Evolutionary conservation across 164 flowering plant genomes (phyloP), one percentile per base, ranked within the genome.

Genomic region (Stephania cephalantha): DNA sequence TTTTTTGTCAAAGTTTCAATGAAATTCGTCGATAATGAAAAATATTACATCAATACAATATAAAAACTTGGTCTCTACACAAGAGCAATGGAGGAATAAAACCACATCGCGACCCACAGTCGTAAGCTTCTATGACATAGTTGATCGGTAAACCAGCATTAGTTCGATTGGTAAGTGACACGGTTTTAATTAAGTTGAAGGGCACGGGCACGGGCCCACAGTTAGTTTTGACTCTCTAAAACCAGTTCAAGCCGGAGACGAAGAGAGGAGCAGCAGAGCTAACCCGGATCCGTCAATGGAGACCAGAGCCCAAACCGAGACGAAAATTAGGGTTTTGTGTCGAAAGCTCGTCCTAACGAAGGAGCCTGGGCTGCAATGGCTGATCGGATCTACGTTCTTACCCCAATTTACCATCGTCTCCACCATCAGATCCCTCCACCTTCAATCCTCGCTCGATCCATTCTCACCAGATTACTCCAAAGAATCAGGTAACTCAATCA

Each of bases 331-430:
- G 80, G 78, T 81, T 75, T 65, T 81, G 22, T 77, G 79, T 77
- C 79, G 80, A 7, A 83, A 77, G 42, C 70, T 70, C 10, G 50
- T 79, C 22, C 73, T 73, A 69, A 65, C 73, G 9, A 65, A 74
- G 64, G 83, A 83, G 20, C 80, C 78, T 9, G 88, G 85, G 9
- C 77, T 91, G 45, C 94, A 91, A 72, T 95, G 97, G 99, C 88
- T 95, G 22, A 88, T 93, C 81, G 96, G 96, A 63, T 91, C 97
- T 64, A 92, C 97, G 7, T 91, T 88, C 81, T 81, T 90, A 72
- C 87, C 91, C 22, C 85, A 87, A 7, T 77, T 81, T 79, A 89
- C 92, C 22, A 76, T 92, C 76, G 77, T 87, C 81, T 91, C 95
- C 82, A 90, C 97, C 78, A 64, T 95, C 84, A 74, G 86, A 74